Base-by-base conservation (phyloP, 805 yeast species). In the Nakazawaea sp. region DNA sequence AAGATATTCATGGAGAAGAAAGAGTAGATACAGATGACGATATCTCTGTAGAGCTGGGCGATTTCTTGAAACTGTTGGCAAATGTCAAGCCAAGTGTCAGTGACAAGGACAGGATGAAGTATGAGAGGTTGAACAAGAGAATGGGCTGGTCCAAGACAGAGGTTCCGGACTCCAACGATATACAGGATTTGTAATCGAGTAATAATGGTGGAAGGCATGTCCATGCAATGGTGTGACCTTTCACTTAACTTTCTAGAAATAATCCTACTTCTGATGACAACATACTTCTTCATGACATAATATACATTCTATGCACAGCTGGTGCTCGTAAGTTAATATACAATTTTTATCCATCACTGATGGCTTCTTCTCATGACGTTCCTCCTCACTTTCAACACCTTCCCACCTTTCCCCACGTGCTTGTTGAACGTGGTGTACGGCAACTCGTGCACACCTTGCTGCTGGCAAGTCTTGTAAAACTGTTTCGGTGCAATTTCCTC, bases 1-100 rank as follows among this genome's bases (percentile, higher is more conserved):
- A 58, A 33, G 64, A 64, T 57, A 48, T 64, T 43, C 52, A 64
- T 58, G 56, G 58, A 52, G 63, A 53, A 15, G 50, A 46, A 18
- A 50, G 45, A 8, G 44, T 45, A 18, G 48, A 41, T 4, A 31
- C 26, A 4, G 61, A 56, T 19, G 61, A 58, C 13, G 53, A 58
- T 36, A 69, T 82, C 11, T 49, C 54, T 7, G 95, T 90, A 7
- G 72, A 79, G 0, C 54, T 53, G 39, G 68, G 62, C 1, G 95
- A 92, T 55, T 90, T 90, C 48, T 65, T 66, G 27, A 51, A 47
- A 8, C 97, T 97, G 0, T 69, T 92, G 42, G 62, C 64, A 23
- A 76, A 75, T 44, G 86, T 92, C 15, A 80, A 81, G 44, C 97
- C 97, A 1, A 83, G 95, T 55, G 98, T 90, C 4, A 79, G 88